These are phyloP conservation scores for Cystoderma amianthinum DNA, from an alignment of 768 basidiomycete species.

Conservation along the genomic window DNA sequence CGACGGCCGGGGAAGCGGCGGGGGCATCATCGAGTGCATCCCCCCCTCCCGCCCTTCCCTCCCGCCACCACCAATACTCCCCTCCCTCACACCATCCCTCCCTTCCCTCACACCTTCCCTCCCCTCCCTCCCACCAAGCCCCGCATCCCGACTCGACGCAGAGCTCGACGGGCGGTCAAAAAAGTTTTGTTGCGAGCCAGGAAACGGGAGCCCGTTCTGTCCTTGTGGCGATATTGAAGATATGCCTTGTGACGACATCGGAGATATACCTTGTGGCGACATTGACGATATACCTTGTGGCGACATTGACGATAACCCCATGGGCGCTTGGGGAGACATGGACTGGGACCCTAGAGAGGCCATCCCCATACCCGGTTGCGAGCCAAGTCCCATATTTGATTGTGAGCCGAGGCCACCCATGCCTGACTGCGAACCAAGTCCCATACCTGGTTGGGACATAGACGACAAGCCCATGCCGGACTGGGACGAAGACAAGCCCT, in stretches of 20 bases:
- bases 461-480: too few relatives aligned
- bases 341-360: too few relatives aligned
- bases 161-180: conserved; percentile 17
- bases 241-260: conserved; percentile 3
- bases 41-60: background rate
- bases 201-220: conserved; percentile 8
- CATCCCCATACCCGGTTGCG: too few relatives aligned
- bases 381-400: too few relatives aligned
- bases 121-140: too few relatives aligned
- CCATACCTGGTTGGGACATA: too few relatives aligned
- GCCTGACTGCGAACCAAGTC: too few relatives aligned
- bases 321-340: too few relatives aligned
- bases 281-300: conserved; percentile 7
- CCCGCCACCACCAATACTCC: too few relatives aligned
- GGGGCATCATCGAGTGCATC: conserved; percentile 19
- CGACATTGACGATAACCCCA: conserved; percentile 6
- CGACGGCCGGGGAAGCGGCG: conserved; percentile 15
- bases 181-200: background rate
- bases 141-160: conserved; percentile 14
- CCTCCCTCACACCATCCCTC: too few relatives aligned
- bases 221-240: conserved; percentile 5
- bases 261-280: background rate
- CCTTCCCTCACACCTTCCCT: too few relatives aligned
- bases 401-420: conserved; percentile 2
- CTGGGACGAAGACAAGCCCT: too few relatives aligned